Conservation (phyloP, 1,284 basidiomycete genomes). For the Cutaneotrichosporon arboriforme region DNA sequence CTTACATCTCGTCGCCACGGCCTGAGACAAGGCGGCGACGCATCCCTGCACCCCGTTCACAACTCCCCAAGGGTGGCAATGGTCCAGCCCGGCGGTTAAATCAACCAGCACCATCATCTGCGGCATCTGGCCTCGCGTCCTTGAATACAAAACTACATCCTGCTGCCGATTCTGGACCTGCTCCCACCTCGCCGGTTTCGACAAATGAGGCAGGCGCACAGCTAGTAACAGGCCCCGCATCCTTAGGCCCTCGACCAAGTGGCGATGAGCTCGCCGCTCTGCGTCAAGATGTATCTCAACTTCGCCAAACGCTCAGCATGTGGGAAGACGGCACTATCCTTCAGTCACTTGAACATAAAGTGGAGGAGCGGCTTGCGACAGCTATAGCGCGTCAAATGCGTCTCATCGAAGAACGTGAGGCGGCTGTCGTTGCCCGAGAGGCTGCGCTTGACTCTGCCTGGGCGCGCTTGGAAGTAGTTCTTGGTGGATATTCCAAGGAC, state of each 20-base stretch:
- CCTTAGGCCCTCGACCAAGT: not conserved
- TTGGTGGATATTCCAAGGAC: not conserved
- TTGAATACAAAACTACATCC: too few relatives aligned
- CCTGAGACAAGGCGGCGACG: not conserved
- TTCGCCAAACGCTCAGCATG: not conserved
- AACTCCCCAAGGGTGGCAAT: not conserved
- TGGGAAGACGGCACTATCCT: not conserved
- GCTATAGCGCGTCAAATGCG: not conserved
- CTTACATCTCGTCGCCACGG: conserved; percentile 14
- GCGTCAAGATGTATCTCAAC: not conserved
- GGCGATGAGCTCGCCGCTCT: not conserved
- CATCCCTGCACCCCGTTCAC: not conserved
- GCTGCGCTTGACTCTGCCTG: conserved; percentile 9
- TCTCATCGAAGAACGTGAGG: conserved; percentile 10
- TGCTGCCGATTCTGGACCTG: too few relatives aligned
- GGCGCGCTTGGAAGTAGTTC: not conserved
- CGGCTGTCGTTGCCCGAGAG: conserved; percentile 19
- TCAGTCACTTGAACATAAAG: not conserved
- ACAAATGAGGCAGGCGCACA: too few relatives aligned
- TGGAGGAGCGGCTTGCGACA: not conserved
- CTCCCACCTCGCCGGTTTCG: too few relatives aligned
- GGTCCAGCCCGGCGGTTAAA: not conserved
- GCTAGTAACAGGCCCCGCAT: not conserved
- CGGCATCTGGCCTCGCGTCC: too few relatives aligned
- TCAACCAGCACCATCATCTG: too few relatives aligned